Conservation (phyloP, 495 filamentous ascomycete genomes). For the Penicillium longicatenatum region DNA sequence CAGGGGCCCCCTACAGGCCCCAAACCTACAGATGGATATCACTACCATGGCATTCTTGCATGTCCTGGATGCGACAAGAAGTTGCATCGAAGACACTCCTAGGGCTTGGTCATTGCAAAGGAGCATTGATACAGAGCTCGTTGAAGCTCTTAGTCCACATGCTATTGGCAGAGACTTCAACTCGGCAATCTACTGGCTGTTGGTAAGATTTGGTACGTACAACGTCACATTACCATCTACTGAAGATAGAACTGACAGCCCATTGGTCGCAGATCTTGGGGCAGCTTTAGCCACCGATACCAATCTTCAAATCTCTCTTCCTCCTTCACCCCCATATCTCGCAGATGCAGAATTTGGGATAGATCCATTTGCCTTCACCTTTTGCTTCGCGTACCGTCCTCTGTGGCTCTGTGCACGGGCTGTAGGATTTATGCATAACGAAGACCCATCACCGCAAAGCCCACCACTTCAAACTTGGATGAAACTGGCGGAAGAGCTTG, state of each 20-base stretch:
- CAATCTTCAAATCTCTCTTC: slow-evolving; percentile 24
- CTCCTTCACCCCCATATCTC: slow-evolving; percentile 20
- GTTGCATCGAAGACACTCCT: slow-evolving; percentile 18
- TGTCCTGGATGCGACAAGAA: slow-evolving; percentile 14
- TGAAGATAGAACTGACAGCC: neutral
- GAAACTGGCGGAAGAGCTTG: slow-evolving; percentile 30
- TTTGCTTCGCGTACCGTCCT: slow-evolving; percentile 27
- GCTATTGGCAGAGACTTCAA: slow-evolving; percentile 23
- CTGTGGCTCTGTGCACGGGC: slow-evolving; percentile 37
- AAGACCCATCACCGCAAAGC: slow-evolving; percentile 19
- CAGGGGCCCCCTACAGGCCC: neutral
- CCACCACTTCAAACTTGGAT: slow-evolving; percentile 26
- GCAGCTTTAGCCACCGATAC: slow-evolving; percentile 31
- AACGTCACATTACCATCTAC: neutral
- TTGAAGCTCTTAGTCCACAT: slow-evolving; percentile 20
- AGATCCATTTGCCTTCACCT: slow-evolving; percentile 27
- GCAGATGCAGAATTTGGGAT: slow-evolving; percentile 11
- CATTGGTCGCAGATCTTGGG: slow-evolving; percentile 26
- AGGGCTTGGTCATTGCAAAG: slow-evolving; percentile 19
- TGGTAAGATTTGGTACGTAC: slow-evolving; percentile 35
- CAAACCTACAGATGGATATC: slow-evolving; percentile 5
- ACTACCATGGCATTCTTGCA: slow-evolving; percentile 17
- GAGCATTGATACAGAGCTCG: slow-evolving; percentile 6
- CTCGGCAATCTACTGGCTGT: slow-evolving; percentile 39
- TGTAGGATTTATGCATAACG: slow-evolving; percentile 24